Evolutionary conservation across 176 grass and related monocot species (phyloP).

Genomic region (Saccharum officinarum): DNA sequence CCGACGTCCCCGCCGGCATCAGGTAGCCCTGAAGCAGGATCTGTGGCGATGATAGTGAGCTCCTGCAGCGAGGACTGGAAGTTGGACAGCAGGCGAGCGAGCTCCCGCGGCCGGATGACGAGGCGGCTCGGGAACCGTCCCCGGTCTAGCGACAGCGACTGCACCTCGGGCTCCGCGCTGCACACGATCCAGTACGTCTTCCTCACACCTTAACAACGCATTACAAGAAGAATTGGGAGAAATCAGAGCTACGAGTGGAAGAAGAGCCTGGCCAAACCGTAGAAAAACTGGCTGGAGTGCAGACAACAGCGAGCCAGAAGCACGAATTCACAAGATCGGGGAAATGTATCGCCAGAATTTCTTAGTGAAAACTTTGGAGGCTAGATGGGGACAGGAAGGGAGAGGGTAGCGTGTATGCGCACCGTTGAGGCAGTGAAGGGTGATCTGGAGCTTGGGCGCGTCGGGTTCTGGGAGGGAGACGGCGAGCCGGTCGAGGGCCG

Average conservation of each 20-base stretch:
- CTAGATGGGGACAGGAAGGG: background rate
- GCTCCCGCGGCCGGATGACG: constrained; percentile 66
- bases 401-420: background rate
- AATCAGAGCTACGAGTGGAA: background rate
- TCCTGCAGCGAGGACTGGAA: constrained; percentile 97
- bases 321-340: background rate
- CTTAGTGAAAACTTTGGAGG: background rate
- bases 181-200: constrained; percentile 89
- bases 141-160: constrained; percentile 70
- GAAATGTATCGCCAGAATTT: background rate
- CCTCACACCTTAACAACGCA: constrained; percentile 53
- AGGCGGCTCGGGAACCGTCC: constrained; percentile 68
- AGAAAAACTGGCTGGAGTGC: constrained; percentile 20
- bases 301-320: background rate
- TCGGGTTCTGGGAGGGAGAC: constrained; percentile 52
- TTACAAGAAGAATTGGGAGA: background rate
- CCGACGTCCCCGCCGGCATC: constrained; percentile 42
- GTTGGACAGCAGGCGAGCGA: constrained; percentile 77
- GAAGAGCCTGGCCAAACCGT: background rate
- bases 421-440: constrained; percentile 84
- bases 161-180: constrained; percentile 68
- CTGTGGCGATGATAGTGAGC: constrained; percentile 83
- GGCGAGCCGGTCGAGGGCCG: constrained; percentile 59
- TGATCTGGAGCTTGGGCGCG: constrained; percentile 76
- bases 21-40: constrained; percentile 38